phyloP scores from a whole-genome alignment of 306 rosid species.

The Calophaca sinica region DNA sequence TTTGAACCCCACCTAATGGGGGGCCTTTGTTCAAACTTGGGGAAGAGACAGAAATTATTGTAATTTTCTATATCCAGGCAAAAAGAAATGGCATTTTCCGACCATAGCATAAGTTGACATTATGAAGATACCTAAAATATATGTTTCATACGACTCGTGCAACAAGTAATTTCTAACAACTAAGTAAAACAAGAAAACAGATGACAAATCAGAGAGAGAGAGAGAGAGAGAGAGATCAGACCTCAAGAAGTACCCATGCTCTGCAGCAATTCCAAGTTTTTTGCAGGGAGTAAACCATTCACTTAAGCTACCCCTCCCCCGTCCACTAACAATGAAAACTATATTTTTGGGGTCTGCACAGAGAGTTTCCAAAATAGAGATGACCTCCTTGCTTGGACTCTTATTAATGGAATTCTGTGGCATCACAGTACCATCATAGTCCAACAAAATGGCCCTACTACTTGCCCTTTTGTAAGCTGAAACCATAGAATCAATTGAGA shows the following conservation, averaged over 20 bases:
- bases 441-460: slow-evolving; percentile 80
- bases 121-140: slow-evolving; percentile 21
- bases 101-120: slow-evolving; percentile 16
- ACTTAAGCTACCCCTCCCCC: slow-evolving; percentile 72
- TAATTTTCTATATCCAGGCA: slow-evolving; percentile 1
- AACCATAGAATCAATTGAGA: slow-evolving; percentile 66
- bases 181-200: slow-evolving; percentile 13
- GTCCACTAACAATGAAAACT: slow-evolving; percentile 87
- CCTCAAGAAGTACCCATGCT: slow-evolving; percentile 84
- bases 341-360: slow-evolving; percentile 69
- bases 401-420: slow-evolving; percentile 75
- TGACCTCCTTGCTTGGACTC: slow-evolving; percentile 69
- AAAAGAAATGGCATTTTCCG: slow-evolving; percentile 18
- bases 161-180: slow-evolving; percentile 17
- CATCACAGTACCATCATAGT: slow-evolving; percentile 87
- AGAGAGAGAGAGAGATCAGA: slow-evolving; percentile 41
- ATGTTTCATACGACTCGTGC: slow-evolving; percentile 8
- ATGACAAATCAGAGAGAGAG: slow-evolving; percentile 19
- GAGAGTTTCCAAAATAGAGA: slow-evolving; percentile 62
- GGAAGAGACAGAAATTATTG: too few relatives aligned
- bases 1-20: not conserved
- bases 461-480: slow-evolving; percentile 63
- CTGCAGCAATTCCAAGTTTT: slow-evolving; percentile 84
- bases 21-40: too few relatives aligned
- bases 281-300: slow-evolving; percentile 73